Base-by-base conservation (phyloP, 805 yeast species). In the Komagataella populi region DNA sequence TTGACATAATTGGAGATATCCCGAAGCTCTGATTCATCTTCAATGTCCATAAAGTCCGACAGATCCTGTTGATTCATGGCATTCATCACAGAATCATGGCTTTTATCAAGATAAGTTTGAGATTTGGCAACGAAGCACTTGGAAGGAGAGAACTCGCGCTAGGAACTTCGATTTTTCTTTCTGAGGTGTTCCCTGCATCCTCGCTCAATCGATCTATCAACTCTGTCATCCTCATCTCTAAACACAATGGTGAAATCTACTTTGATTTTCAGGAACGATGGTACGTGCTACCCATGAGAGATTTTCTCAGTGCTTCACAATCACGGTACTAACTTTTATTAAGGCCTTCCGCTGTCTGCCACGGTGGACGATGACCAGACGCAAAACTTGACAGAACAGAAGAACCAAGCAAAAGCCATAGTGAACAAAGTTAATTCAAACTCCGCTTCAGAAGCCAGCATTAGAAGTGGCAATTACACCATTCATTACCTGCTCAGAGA, bases 271-370 rank as follows among this genome's bases (percentile, higher is more conserved):
- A 71, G 87, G 59, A 77, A 74, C 51, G 87, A 82, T 60, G 82
- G 84, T 76, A 71, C 50, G 70, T 60, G 69, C 17, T 62, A 24
- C 14, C 39, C 39, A 2, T 7, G 39, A 14, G 8, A 14, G 20
- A 1, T 4, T 20, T 10, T 30, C 14, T 10, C 5, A 8, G 39
- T 14, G 14, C 39, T 4, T 6, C 16, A n/a, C 14, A 17, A 39
- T 8, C 8, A 17, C 30, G 16, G 16, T 10, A 22, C 46, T 48
- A 23, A 48, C 39, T 8, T 10, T 24, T 6, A 30, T 18, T 14
- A 54, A 81, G 89, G 93, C 22, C 80, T 93, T 49, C 98, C 99
- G 24, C 73, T 91, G 51, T 81, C 95, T 54, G 96, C 96, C 6
- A 85, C 96, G 1, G 90, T 87, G 10, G 98, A 91, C 63, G 87